phyloP scores from a whole-genome alignment of 1,284 basidiomycete species.

The Athelia psychrophila region DNA sequence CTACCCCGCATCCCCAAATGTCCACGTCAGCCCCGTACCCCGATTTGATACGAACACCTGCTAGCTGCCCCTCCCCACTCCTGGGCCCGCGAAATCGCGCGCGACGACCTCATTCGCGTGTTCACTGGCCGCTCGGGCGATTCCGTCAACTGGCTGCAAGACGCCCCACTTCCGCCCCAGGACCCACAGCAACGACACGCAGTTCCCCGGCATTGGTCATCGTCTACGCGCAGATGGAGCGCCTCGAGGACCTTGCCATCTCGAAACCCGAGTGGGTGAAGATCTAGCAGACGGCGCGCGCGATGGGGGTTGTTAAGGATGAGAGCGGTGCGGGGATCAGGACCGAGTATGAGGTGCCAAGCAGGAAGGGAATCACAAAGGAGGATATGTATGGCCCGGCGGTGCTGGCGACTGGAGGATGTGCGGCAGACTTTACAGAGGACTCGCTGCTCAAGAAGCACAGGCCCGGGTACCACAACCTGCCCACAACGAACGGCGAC shows the following conservation, averaged over 20 bases:
- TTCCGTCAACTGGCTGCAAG: conserved; percentile 95
- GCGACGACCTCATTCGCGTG: conserved; percentile 94
- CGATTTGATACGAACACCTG: too few species aligned
- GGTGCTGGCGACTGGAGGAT: conserved; percentile 94
- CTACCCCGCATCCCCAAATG: too few species aligned
- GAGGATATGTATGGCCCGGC: conserved; percentile 87
- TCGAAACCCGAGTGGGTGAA: conserved; percentile 85
- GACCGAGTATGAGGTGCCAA: conserved; percentile 81
- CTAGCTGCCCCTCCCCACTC: background rate
- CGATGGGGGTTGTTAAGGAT: conserved; percentile 82
- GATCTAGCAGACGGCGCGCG: conserved; percentile 92
- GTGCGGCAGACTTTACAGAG: conserved; percentile 92
- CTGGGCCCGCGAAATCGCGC: conserved; percentile 88
- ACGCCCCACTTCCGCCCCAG: conserved; percentile 88
- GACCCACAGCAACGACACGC: conserved; percentile 91
- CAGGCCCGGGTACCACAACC: conserved; percentile 87
- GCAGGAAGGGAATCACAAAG: conserved; percentile 71
- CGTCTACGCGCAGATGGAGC: conserved; percentile 93
- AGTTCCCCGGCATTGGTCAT: conserved; percentile 97
- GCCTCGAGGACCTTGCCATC: conserved; percentile 88
- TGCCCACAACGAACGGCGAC: conserved; percentile 95
- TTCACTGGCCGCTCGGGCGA: conserved; percentile 94
- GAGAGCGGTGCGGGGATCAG: conserved; percentile 76
- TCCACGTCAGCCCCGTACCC: too few species aligned
- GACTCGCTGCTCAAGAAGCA: conserved; percentile 89